These are phyloP conservation scores for Acanthamoeba sp. DNA, from an alignment of 208 protist genomes.

Conservation along the genomic window DNA sequence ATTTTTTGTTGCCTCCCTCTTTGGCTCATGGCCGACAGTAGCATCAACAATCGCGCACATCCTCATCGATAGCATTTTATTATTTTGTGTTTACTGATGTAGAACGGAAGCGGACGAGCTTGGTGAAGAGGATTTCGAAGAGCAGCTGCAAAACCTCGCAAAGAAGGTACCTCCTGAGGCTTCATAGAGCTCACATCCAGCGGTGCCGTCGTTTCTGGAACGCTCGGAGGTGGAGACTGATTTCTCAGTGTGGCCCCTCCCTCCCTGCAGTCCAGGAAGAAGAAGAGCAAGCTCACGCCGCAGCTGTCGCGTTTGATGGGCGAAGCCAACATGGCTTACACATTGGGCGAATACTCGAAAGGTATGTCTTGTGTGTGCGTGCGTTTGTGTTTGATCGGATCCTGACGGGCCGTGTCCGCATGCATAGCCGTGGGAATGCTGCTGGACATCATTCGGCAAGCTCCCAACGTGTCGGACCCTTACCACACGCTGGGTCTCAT, in stretches of 20 bases:
- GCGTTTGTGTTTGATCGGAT: background rate
- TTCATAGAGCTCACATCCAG: too few relatives aligned
- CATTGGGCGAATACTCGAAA: slow-evolving; percentile 48
- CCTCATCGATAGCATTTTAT: background rate
- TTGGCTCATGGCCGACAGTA: too few relatives aligned
- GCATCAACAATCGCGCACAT: too few relatives aligned
- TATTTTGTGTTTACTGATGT: background rate
- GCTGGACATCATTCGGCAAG: slow-evolving; percentile 78
- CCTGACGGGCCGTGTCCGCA: background rate
- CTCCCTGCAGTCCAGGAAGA: slow-evolving; percentile 63
- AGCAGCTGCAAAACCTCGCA: slow-evolving; percentile 43
- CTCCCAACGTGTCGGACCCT: slow-evolving; percentile 78
- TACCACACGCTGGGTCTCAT: slow-evolving; percentile 82
- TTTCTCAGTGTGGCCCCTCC: too few relatives aligned
- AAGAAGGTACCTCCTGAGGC: slow-evolving; percentile 61
- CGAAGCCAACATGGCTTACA: slow-evolving; percentile 79
- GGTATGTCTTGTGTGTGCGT: background rate
- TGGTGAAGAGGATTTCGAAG: slow-evolving; percentile 13
- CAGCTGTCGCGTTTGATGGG: slow-evolving; percentile 76
- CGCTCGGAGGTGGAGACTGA: background rate
- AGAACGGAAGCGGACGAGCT: background rate
- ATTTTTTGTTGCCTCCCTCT: too few relatives aligned
- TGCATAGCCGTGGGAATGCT: slow-evolving; percentile 70
- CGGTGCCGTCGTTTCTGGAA: background rate
- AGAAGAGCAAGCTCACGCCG: slow-evolving; percentile 76